Evolutionary conservation across 164 flowering plant species (phyloP).

Genomic region (Kingdonia uniflora): DNA sequence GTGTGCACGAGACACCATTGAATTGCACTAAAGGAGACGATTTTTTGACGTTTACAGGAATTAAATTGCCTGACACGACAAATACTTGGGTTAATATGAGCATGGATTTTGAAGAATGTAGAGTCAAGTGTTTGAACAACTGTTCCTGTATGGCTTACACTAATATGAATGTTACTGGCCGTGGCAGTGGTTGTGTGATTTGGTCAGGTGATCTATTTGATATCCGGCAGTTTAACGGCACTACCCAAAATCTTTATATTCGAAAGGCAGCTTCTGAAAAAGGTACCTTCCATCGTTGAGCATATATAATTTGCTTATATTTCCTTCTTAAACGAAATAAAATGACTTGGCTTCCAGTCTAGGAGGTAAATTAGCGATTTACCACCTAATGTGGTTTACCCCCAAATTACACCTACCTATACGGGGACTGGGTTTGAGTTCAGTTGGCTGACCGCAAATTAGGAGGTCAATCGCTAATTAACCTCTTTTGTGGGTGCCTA

Average conservation of each 20-base stretch:
- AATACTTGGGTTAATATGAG: constrained; percentile 4
- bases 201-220: constrained; percentile 26
- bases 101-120: constrained; percentile 17
- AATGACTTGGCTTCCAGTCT: too few species aligned
- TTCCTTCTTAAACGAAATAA: too few species aligned
- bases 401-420: too few species aligned
- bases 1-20: neutral
- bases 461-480: too few species aligned
- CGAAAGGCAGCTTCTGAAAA: constrained; percentile 19
- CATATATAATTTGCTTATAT: too few species aligned
- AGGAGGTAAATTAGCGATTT: too few species aligned
- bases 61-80: constrained; percentile 19
- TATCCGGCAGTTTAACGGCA: constrained; percentile 4
- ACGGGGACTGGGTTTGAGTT: too few species aligned
- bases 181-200: constrained; percentile 21
- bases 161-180: constrained; percentile 5
- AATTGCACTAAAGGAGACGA: constrained; percentile 6
- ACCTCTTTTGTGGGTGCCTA: too few species aligned
- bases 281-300: constrained; percentile 9
- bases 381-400: too few species aligned
- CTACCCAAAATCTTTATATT: constrained; percentile 20
- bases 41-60: neutral
- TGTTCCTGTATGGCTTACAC: constrained; percentile 32
- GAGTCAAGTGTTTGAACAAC: constrained; percentile 16
- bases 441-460: too few species aligned